phyloP scores from a whole-genome alignment of 78 protist genomes.

The Dictyostelium brefeldianum region DNA sequence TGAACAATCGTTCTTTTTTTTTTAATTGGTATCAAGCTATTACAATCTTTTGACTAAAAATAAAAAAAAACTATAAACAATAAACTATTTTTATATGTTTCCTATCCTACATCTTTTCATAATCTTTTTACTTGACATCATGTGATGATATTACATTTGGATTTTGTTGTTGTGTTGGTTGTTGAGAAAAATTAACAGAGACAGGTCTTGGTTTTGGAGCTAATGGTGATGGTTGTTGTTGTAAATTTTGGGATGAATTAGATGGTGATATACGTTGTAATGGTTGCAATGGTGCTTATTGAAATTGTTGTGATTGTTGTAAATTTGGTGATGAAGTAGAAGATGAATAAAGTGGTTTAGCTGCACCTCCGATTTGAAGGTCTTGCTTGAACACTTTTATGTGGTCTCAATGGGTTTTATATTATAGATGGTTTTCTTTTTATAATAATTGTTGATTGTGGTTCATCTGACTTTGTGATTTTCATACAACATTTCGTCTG shows the following conservation, averaged over 20 bases:
- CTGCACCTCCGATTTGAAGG: neutral
- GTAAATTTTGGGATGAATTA: neutral
- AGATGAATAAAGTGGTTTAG: neutral
- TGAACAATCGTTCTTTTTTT: too few species aligned
- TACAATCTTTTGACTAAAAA: too few species aligned
- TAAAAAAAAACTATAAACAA: too few species aligned
- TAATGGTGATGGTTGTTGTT: conserved; percentile 1
- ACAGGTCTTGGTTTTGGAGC: conserved; percentile 6
- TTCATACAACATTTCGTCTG: too few species aligned
- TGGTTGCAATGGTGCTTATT: neutral
- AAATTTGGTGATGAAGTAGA: neutral
- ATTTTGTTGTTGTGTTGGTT: neutral
- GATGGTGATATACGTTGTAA: neutral
- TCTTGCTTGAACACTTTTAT: conserved; percentile 2
- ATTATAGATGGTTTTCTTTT: too few species aligned
- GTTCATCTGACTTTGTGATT: too few species aligned
- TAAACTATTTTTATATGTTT: too few species aligned
- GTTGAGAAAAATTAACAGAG: neutral
- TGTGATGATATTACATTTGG: neutral
- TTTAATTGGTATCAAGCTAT: too few species aligned
- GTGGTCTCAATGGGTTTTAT: conserved; percentile 24
- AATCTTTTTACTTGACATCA: too few species aligned
- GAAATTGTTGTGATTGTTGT: neutral
- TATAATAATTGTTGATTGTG: too few species aligned
- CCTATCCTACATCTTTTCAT: too few species aligned